Base-by-base conservation (phyloP, 2,329 filamentous ascomycete genomes). In the Chaetomiaceae sp. region DNA sequence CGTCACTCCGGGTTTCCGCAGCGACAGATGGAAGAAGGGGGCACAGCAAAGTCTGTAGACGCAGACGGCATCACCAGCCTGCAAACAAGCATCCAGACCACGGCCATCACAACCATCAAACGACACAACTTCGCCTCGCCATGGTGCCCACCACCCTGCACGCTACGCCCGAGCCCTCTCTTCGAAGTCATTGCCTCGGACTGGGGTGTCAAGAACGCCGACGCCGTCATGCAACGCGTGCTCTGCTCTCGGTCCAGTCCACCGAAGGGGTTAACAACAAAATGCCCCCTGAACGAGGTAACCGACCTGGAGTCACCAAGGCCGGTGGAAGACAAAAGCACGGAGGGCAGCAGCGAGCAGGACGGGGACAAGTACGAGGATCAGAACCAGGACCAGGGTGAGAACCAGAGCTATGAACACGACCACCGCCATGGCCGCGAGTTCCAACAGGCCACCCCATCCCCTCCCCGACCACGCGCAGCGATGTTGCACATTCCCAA, bases 1-100 rank as follows among this genome's bases (percentile, higher is more conserved):
- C 69, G 69, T 2, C 79, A 84, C 58, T 79, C 81, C 0, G 76
- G 72, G 0, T 82, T 83, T 60, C 71, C 74, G 0, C 61, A 66
- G 16, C 62, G 63, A 12, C 50, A 46, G 9, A 10, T 27, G 7
- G 45, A n/a, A 14, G 19, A 41, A n/a, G 17, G 23, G n/a, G 16
- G 20, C 30, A 4, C 35, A 14, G 9, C 31, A 30, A 10, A 17
- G 0, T 25, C n/a, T 7, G 20, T 31, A 8, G 51, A 58, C 4
- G 30, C 51, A 2, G 60, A 62, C 13, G 72, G 71, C 1, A 62
- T 73, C 19, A 66, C 66, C 14, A 64, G 64, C 10, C 62, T 73
- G 19, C 67, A 70, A 23, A 84, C 78, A 27, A 71, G 62, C 13
- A 62, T 83, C 19, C 71, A 78, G 56, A 84, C 81, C 4, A 71